phyloP scores from a whole-genome alignment of 495 filamentous ascomycete genomes.

The Neurospora sp. region DNA sequence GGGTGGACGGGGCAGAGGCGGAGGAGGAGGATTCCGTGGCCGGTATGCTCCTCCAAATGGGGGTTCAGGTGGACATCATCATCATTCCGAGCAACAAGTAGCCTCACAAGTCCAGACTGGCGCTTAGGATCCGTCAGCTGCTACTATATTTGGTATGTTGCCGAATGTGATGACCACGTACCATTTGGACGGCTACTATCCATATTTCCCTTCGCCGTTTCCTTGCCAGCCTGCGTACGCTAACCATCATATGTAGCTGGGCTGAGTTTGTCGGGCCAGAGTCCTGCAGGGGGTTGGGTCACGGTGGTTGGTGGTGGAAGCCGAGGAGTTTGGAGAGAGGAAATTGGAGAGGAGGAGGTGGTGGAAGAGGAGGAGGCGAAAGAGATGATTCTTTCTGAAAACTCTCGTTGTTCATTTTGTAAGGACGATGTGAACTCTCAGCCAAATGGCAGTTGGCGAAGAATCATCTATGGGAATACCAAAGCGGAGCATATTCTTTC shows the following conservation, averaged over 20 bases:
- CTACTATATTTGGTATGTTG: conserved; percentile 1
- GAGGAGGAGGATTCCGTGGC: conserved; percentile 1
- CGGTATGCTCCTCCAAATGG: not conserved
- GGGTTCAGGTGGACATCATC: not conserved
- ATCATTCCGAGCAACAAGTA: not conserved
- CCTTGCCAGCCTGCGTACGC: not conserved
- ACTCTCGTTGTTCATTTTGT: not conserved
- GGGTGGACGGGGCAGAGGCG: not conserved
- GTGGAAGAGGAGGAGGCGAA: not conserved
- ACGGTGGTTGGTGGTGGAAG: not conserved
- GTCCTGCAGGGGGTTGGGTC: not conserved
- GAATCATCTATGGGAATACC: not conserved
- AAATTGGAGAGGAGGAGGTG: not conserved
- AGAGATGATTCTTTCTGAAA: not conserved
- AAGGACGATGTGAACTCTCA: not conserved
- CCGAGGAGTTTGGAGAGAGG: not conserved
- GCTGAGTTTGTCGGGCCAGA: not conserved
- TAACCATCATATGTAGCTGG: not conserved
- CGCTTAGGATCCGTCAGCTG: conserved; percentile 8
- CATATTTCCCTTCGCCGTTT: not conserved
- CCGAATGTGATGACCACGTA: conserved; percentile 1
- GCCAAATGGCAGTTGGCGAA: too few relatives aligned
- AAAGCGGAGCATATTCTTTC: not conserved
- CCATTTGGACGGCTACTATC: not conserved
- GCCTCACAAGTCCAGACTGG: conserved; percentile 3